Evolutionary conservation across 768 basidiomycete species (phyloP).

Genomic region (Mycena crocata): DNA sequence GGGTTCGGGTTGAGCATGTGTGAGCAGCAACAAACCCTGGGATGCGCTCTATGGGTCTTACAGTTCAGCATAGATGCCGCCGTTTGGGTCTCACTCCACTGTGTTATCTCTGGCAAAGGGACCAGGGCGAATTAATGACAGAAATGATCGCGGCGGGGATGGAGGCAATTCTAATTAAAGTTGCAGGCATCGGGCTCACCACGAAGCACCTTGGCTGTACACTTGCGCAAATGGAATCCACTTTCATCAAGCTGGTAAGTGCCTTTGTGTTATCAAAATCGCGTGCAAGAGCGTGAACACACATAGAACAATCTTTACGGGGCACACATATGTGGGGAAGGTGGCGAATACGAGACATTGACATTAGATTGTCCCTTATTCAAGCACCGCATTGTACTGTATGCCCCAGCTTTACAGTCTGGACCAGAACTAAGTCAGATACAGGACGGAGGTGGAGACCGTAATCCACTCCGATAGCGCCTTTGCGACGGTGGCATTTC

Average conservation of each 20-base stretch:
- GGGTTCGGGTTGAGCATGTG: conserved; percentile 98
- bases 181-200: conserved; percentile 92
- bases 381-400: conserved; percentile 81
- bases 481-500: conserved; percentile 92
- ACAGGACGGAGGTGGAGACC: conserved; percentile 71
- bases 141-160: conserved; percentile 89
- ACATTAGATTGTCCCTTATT: conserved; percentile 93
- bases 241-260: conserved; percentile 77
- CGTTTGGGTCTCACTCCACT: conserved; percentile 85
- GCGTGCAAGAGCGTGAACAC: conserved; percentile 1
- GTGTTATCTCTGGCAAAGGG: conserved; percentile 93
- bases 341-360: conserved; percentile 96
- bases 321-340: conserved; percentile 95
- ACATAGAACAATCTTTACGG: conserved; percentile 83
- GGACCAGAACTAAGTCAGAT: conserved; percentile 12
- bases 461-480: conserved; percentile 85
- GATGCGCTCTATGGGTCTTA: background rate
- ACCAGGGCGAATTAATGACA: conserved; percentile 84
- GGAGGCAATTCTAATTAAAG: conserved; percentile 90
- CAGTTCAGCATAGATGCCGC: conserved; percentile 67
- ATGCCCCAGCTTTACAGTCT: conserved; percentile 38
- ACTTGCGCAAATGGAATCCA: conserved; percentile 78
- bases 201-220: conserved; percentile 82
- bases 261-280: background rate
- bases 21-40: conserved; percentile 49